Percentiles rank a stretch among this genome's conserved stretches.
Evolutionary conservation across 2,329 filamentous ascomycete species (phyloP).

Genomic region (Aspergillus novoparasiticus): DNA sequence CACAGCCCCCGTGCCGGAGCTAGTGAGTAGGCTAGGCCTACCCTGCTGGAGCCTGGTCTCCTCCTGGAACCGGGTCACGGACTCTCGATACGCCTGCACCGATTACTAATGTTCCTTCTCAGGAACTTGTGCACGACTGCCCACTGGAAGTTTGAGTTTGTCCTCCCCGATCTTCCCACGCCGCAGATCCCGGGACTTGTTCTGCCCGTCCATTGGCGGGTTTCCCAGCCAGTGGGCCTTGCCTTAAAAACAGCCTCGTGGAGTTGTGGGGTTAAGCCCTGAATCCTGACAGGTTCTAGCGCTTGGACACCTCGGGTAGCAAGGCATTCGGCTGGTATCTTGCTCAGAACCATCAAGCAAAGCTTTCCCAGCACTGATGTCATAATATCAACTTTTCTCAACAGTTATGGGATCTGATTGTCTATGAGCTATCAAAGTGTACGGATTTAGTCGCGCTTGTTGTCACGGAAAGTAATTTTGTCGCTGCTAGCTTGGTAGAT

Average conservation of each 20-base stretch:
- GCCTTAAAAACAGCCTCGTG: conserved; percentile 27
- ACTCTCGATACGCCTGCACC: not conserved
- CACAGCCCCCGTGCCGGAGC: conserved; percentile 30
- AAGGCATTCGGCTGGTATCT: not conserved
- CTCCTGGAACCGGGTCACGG: conserved; percentile 1
- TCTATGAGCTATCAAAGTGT: not conserved
- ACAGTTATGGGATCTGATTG: not conserved
- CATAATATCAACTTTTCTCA: not conserved
- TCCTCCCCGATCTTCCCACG: conserved; percentile 21
- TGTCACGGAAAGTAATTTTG: not conserved
- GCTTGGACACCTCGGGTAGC: not conserved
- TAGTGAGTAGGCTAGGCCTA: conserved; percentile 25
- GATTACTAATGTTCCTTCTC: conserved; percentile 17
- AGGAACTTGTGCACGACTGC: conserved; percentile 18
- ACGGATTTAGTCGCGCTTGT: not conserved
- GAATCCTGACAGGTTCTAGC: conserved; percentile 22
- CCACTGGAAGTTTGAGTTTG: conserved; percentile 10
- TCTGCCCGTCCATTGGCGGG: conserved; percentile 9
- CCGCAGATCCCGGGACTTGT: conserved; percentile 20
- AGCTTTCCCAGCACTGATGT: not conserved
- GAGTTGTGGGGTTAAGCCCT: conserved; percentile 26
- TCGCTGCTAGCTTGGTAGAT: not conserved
- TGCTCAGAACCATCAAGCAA: not conserved
- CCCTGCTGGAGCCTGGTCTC: conserved; percentile 3
- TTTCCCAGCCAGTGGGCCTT: conserved; percentile 16